Base-by-base conservation (phyloP, 163 green algal genomes). In the Scenedesmus sp. region DNA sequence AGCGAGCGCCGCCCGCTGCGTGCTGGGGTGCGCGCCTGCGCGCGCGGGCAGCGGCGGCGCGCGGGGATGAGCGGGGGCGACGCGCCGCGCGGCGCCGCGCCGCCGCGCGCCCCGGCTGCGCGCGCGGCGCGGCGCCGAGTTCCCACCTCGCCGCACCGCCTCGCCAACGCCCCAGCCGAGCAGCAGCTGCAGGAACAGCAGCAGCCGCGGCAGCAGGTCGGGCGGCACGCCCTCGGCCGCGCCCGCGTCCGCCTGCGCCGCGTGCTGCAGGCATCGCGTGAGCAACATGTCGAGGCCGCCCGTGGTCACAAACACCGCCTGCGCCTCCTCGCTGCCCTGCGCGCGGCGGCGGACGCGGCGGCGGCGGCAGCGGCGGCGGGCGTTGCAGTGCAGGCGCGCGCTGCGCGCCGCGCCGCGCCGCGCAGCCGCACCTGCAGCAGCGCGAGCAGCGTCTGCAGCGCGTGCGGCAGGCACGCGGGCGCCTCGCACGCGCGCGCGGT, bases 171-270 rank as follows among this genome's bases (percentile, higher is more conserved):
- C 39, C 57, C 70, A 70, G 15, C 39, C 58, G 24, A 63, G 15
- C 44, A 80, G 58, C 31, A 64, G n/a, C 29, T 80, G 71, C 58
- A 80, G 47, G 47, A 80, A 80, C 71, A 80, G 28, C 58, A 80
- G 58, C 71, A 80, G 71, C 58, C 71, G 71, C 42, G 60, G 20
- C 58, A 71, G 31, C 71, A 80, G 34, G 36, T 77, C 50, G 28
- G 33, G 67, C 20, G 22, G 34, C 13, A 28, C 48, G 0, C 6
- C 66, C 31, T 34, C 48, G 28, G 56, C 56, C 36, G 56, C 54
- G 7, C 24, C 31, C 47, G 45, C 45, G 62, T 45, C 50, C 53
- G 33, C 10, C 39, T 15, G 39, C 39, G 39, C 53, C n/a, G 58
- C 63, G 45, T 80, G 71, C 71, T 80, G 71, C 48, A 80, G 17